Base-by-base conservation (phyloP, 129 eudicot genomes). In the Helichrysum umbraculigerum region DNA sequence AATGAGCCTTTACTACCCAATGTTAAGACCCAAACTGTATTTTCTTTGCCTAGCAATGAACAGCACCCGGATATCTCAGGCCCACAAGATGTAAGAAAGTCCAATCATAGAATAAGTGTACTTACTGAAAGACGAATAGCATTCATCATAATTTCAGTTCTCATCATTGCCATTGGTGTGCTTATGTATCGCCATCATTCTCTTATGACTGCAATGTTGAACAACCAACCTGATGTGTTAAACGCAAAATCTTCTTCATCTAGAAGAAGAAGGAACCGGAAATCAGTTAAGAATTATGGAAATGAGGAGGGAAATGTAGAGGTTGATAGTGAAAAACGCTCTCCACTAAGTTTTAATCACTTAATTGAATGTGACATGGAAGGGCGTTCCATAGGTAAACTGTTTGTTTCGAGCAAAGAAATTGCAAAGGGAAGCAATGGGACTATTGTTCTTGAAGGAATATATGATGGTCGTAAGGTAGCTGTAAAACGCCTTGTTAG, bases 371-470 rank as follows among this genome's bases (percentile, higher is more conserved):
- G 59, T 47, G 65, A 67, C 20, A 56, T 42, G 72, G 94, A 78
- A 76, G 97, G 94, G 64, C 90, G 90, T n/a, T 65, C 76, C 11
- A 81, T 95, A 56, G 97, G 99, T 73, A 95, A 87, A 81, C 83
- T 95, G 66, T 86, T 89, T 82, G 87, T 95, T 22, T 84, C 93
- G 12, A 81, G 57, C 37, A 89, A 84, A 66, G 99, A 91, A 84
- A 95, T 95, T 70, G 99, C 97, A 11, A 95, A 95, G 83, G 99
- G 99, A 61, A 95, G 99, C 69, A 91, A 95, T 30, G 99, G 99
- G 28, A 95, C 99, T 3, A 74, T 95, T 78, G 93, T 95, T 22
- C 91, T 91, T 30, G 99, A 95, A 80, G 99, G 99, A 72, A 83
- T 80, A 20, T 87, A 95, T 63, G 97, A 89, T 75, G 96, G 99